Evolutionary conservation across 73 alveolate species (phyloP).

Genomic region (Paraurostyla sp.): DNA sequence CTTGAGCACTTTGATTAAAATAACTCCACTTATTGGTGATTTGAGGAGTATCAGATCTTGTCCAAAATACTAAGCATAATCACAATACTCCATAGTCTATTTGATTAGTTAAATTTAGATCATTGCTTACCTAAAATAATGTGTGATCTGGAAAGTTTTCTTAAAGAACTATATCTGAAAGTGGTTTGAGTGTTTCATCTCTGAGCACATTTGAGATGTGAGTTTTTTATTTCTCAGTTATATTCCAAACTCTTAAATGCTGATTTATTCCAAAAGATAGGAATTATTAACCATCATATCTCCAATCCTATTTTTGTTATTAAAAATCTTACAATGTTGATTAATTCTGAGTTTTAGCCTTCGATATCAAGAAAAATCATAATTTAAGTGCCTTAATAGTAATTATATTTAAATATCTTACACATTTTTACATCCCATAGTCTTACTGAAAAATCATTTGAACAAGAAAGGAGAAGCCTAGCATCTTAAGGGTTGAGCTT

Average conservation of each 20-base stretch:
- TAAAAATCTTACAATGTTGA: background rate
- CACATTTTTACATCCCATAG: conserved; percentile 44
- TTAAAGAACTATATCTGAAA: background rate
- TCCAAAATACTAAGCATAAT: conserved; percentile 39
- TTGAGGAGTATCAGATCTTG: conserved; percentile 5
- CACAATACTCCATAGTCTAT: conserved; percentile 49
- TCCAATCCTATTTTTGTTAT: conserved; percentile 11
- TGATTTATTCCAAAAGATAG: conserved; percentile 32
- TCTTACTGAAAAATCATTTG: conserved; percentile 40
- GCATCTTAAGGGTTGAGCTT: background rate
- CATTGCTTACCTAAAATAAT: conserved; percentile 7
- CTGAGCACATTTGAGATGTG: background rate
- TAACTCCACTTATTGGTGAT: conserved; percentile 19
- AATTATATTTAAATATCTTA: no score
- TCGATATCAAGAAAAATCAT: conserved; percentile 14
- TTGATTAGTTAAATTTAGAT: background rate
- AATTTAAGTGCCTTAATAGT: background rate
- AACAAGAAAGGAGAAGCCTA: conserved; percentile 21
- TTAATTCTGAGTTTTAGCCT: background rate
- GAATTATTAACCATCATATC: background rate
- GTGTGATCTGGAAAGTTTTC: conserved; percentile 8
- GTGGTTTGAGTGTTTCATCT: background rate
- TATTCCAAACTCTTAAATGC: conserved; percentile 37
- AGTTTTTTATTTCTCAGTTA: background rate
- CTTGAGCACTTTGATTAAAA: background rate